phyloP scores from a whole-genome alignment of 768 basidiomycete species.

The Suillus americanus region DNA sequence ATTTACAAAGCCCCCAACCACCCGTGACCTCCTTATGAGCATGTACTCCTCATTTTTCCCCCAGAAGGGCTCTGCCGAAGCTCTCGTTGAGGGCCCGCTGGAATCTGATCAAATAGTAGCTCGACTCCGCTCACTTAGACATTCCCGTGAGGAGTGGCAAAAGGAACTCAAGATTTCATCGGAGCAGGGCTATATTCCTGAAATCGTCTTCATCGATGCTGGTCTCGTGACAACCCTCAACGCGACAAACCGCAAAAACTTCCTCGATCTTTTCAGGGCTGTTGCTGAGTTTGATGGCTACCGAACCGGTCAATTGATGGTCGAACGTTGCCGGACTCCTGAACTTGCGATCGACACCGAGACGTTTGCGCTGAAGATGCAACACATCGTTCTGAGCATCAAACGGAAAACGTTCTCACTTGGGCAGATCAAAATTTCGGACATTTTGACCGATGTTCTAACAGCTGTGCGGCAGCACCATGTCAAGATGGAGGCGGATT shows the following conservation, averaged over 20 bases:
- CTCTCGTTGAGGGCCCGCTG: slow-evolving; percentile 26
- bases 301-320: slow-evolving; percentile 92
- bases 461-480: slow-evolving; percentile 86
- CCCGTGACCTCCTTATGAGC: slow-evolving; percentile 59
- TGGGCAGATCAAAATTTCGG: slow-evolving; percentile 94
- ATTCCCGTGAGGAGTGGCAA: slow-evolving; percentile 68
- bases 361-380: slow-evolving; percentile 97
- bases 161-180: slow-evolving; percentile 62
- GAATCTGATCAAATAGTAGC: slow-evolving; percentile 67
- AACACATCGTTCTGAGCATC: slow-evolving; percentile 89
- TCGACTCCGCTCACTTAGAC: slow-evolving; percentile 58
- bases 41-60: slow-evolving; percentile 57
- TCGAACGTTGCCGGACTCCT: slow-evolving; percentile 89
- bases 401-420: slow-evolving; percentile 97
- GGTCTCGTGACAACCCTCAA: slow-evolving; percentile 91
- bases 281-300: slow-evolving; percentile 98
- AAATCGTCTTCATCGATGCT: slow-evolving; percentile 95
- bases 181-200: slow-evolving; percentile 80
- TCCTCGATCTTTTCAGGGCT: slow-evolving; percentile 94
- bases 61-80: slow-evolving; percentile 26
- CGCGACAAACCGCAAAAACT: slow-evolving; percentile 82
- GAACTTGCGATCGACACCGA: slow-evolving; percentile 89
- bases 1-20: slow-evolving; percentile 83
- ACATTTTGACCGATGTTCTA: slow-evolving; percentile 88
- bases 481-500: slow-evolving; percentile 98